Evolutionary conservation across 768 basidiomycete species (phyloP).

Genomic region (Kwoniella sp.): DNA sequence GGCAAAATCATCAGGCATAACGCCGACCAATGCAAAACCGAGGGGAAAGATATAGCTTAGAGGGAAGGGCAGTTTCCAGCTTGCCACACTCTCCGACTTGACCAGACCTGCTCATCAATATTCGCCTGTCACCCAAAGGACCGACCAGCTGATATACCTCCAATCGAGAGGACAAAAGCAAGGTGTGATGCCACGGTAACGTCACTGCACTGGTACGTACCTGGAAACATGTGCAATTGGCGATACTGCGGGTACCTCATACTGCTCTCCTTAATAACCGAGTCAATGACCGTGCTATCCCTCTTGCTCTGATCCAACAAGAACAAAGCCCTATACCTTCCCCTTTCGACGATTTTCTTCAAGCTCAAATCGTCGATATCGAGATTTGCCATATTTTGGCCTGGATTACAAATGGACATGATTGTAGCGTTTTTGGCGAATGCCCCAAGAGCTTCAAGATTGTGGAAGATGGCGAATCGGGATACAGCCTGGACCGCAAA

Average conservation of each 20-base stretch:
- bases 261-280: constrained; percentile 22
- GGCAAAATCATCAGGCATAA: constrained; percentile 17
- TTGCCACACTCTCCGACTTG: constrained; percentile 11
- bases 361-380: constrained; percentile 30
- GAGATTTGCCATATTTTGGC: constrained; percentile 9
- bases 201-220: too few relatives aligned
- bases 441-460: constrained; percentile 5
- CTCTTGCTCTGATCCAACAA: constrained; percentile 27
- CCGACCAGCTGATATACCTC: too few relatives aligned
- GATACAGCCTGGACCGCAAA: constrained; percentile 35
- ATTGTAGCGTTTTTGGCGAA: constrained; percentile 15
- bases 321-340: constrained; percentile 5
- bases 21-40: background rate
- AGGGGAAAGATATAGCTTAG: constrained; percentile 15
- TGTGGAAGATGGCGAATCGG: constrained; percentile 30
- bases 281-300: constrained; percentile 31
- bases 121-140: too few relatives aligned
- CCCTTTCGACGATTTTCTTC: constrained; percentile 11
- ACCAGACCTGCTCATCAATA: constrained; percentile 18
- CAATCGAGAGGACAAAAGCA: too few relatives aligned
- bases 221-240: constrained; percentile 19
- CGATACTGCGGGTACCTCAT: constrained; percentile 28
- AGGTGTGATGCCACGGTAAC: too few relatives aligned
- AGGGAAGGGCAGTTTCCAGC: constrained; percentile 21
- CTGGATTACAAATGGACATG: constrained; percentile 28